Base-by-base conservation (phyloP, 441 rosid genomes). In the Euphorbia corollata region DNA sequence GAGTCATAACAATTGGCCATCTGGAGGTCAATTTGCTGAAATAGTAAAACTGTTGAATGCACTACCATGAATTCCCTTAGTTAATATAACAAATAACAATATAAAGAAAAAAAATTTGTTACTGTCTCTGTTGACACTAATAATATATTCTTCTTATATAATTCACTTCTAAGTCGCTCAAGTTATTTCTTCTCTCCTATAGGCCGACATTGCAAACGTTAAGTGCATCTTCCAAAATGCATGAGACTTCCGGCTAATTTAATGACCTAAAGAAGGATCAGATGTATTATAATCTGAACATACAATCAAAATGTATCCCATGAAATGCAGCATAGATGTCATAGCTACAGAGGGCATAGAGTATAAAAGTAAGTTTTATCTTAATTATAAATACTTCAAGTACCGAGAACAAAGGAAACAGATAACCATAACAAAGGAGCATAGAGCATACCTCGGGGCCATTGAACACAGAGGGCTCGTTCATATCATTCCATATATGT, bases 401-500 rank as follows among this genome's bases (percentile, higher is more conserved):
- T 4, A 11, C 24, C 24, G 18, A 34, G 48, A 59, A 23, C 10
- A 18, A 13, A 20, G 16, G 8, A 71, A 34, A 45, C 53, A 23
- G 24, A 19, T 4, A 22, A 22, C 9, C 69, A 51, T 1, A 54
- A 70, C 8, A 12, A 61, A 62, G 61, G 24, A 48, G 19, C 71
- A 68, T 82, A 95, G 24, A 48, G 19, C 71, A 68, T 82, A 95
- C 99, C 99, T 95, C 99, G 1, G 99, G 99, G 67, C 98, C 99
- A 62, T 95, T 95, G 79, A 91, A 95, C 63, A 95, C 99, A 38
- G 99, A 95, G 71, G 99, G 99, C 82, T 95, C 99, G 64, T 95
- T 95, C 99, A 95, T 91, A 85, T 95, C 98, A 82, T 95, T 95
- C 98, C 99, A 95, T 61, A 85, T 91, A 78, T 91, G 86, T 73